A percentile compares a stretch with the other conserved stretches of the same genome.
Evolutionary conservation across 805 yeast species (phyloP).

Genomic region (Metschnikowia vanudenii): DNA sequence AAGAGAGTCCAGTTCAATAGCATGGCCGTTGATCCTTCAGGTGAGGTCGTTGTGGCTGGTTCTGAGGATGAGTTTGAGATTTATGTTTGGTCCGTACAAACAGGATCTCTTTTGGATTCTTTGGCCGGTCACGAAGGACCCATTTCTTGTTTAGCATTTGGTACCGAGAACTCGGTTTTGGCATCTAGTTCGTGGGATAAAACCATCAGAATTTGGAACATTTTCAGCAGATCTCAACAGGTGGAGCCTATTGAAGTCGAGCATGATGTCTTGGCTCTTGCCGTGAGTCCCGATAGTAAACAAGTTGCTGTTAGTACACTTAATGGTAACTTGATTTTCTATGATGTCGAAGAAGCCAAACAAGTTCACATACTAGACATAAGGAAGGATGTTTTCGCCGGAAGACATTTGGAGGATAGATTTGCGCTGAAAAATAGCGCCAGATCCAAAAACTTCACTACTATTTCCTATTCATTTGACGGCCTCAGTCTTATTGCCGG

Average conservation of each 20-base stretch:
- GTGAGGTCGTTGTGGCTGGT: conserved; percentile 95
- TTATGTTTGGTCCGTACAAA: conserved; percentile 96
- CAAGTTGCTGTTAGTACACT: conserved; percentile 84
- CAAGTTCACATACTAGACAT: conserved; percentile 86
- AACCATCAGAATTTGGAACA: conserved; percentile 89
- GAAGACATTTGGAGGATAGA: conserved; percentile 79
- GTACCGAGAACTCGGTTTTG: conserved; percentile 68
- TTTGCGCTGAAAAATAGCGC: conserved; percentile 78
- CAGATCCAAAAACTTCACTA: conserved; percentile 79
- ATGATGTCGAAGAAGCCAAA: conserved; percentile 78
- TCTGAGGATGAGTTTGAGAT: conserved; percentile 86
- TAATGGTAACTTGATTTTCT: conserved; percentile 82
- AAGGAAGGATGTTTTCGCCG: conserved; percentile 79
- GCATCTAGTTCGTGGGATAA: conserved; percentile 97
- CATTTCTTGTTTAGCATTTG: conserved; percentile 81
- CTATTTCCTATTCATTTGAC: conserved; percentile 83
- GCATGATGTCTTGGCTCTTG: conserved; percentile 78
- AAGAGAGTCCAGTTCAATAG: conserved; percentile 83
- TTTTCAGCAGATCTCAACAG: conserved; percentile 80
- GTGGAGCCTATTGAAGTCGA: conserved; percentile 88
- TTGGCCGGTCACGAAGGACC: conserved; percentile 96
- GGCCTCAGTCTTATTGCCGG: conserved; percentile 88
- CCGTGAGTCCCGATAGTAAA: conserved; percentile 91
- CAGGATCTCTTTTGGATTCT: conserved; percentile 84
- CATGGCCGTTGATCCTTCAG: conserved; percentile 94